Evolutionary conservation across 2,329 filamentous ascomycete genomes (phyloP).

Genomic region (Escovopsis sp.): DNA sequence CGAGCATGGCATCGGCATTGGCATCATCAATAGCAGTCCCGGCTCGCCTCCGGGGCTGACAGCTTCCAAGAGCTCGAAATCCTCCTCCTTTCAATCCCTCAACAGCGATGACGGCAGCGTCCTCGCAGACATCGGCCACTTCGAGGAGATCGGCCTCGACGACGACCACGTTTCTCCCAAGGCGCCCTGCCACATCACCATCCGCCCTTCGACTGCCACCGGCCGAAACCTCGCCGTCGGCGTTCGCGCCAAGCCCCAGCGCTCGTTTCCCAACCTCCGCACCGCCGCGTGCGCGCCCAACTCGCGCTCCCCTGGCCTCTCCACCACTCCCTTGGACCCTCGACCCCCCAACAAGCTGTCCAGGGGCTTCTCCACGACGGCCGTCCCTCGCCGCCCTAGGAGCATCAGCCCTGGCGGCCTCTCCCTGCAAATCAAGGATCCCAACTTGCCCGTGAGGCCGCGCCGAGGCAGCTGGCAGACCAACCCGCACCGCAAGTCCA

Average conservation of each 20-base stretch:
- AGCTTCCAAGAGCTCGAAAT: slow-evolving; percentile 75
- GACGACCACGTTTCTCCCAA: slow-evolving; percentile 40
- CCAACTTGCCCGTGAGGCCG: slow-evolving; percentile 22
- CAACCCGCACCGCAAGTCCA: slow-evolving; percentile 46
- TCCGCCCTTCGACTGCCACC: slow-evolving; percentile 19
- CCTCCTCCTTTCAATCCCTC: slow-evolving; percentile 72
- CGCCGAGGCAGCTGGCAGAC: slow-evolving; percentile 60
- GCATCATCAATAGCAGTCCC: slow-evolving; percentile 13
- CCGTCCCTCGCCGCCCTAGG: slow-evolving; percentile 28
- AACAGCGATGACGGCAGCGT: slow-evolving; percentile 58
- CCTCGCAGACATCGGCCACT: slow-evolving; percentile 62
- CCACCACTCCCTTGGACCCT: slow-evolving; percentile 17
- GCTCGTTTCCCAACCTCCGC: slow-evolving; percentile 29
- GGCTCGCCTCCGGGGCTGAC: slow-evolving; percentile 47
- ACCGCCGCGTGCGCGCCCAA: slow-evolving; percentile 29
- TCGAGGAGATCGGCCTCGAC: slow-evolving; percentile 85
- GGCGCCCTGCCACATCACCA: slow-evolving; percentile 27
- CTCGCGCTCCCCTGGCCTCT: slow-evolving; percentile 34
- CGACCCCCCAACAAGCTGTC: slow-evolving; percentile 13
- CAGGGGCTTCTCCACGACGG: slow-evolving; percentile 19
- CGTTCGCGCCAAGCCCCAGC: slow-evolving; percentile 20
- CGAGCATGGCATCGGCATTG: slow-evolving; percentile 14
- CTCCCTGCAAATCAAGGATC: slow-evolving; percentile 29
- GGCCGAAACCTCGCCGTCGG: slow-evolving; percentile 16
- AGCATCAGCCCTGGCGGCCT: slow-evolving; percentile 36